Evolutionary conservation across 1,284 basidiomycete genomes (phyloP).

Genomic region (Sanguinoderma infundibulare): DNA sequence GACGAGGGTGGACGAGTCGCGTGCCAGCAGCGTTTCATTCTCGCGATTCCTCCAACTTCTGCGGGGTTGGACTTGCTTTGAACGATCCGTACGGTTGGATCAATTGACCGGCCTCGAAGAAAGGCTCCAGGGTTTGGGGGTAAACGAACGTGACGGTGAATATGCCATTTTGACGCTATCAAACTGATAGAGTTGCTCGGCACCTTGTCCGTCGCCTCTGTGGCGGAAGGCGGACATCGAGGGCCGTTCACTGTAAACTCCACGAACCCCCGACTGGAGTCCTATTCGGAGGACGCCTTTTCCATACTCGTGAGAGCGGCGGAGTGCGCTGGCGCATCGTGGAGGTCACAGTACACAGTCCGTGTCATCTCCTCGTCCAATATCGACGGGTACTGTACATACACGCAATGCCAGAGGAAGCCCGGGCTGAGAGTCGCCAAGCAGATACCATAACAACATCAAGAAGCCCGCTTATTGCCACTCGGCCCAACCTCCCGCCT

Average conservation of each 20-base stretch:
- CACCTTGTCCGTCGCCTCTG: neutral
- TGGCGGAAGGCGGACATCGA: neutral
- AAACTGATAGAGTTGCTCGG: conserved; percentile 2
- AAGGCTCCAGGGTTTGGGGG: neutral
- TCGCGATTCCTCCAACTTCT: neutral
- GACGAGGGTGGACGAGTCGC: too few relatives aligned
- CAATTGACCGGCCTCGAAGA: neutral
- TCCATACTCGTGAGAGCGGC: neutral
- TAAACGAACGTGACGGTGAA: neutral
- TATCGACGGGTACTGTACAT: conserved; percentile 3
- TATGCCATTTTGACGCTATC: neutral
- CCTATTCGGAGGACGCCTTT: neutral
- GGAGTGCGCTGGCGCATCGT: neutral
- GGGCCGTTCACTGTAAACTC: neutral
- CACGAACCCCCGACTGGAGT: neutral
- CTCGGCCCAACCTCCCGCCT: neutral
- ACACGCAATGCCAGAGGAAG: conserved; percentile 1
- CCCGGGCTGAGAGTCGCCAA: neutral
- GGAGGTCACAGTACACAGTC: conserved; percentile 1
- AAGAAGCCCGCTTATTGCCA: too few relatives aligned
- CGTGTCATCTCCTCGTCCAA: neutral
- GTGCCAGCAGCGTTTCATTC: neutral
- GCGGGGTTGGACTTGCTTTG: neutral
- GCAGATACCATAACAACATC: neutral
- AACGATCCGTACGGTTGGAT: neutral